Evolutionary conservation across 2,329 filamentous ascomycete genomes (phyloP).

Genomic region (Thielaviopsis cerberus): DNA sequence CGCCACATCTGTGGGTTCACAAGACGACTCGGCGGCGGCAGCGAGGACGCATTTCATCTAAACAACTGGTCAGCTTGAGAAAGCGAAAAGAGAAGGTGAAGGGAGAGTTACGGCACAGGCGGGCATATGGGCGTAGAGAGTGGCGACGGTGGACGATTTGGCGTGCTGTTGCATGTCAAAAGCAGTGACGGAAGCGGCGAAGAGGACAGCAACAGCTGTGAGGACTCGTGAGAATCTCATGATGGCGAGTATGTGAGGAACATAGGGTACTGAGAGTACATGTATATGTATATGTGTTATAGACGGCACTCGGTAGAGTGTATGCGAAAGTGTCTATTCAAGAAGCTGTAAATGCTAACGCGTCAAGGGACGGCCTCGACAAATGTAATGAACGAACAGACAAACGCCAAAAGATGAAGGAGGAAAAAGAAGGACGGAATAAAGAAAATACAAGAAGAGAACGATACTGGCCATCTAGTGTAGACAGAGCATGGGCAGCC

Average conservation of each 20-base stretch:
- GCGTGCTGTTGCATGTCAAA: not conserved
- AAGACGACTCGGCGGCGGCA: constrained; percentile 16
- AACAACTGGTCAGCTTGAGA: not conserved
- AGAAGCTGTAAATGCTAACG: too few species aligned
- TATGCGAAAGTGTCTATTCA: too few species aligned
- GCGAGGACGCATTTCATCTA: constrained; percentile 17
- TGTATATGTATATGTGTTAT: too few species aligned
- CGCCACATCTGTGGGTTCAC: constrained; percentile 15
- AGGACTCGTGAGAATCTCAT: constrained; percentile 3
- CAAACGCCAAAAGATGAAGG: too few species aligned
- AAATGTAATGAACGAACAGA: too few species aligned
- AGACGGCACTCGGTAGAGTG: too few species aligned
- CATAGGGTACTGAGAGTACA: too few species aligned
- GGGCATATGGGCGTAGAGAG: constrained; percentile 14
- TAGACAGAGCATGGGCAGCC: too few species aligned
- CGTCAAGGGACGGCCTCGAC: too few species aligned
- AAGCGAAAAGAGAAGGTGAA: not conserved
- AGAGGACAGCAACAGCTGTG: not conserved
- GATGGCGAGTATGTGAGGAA: not conserved
- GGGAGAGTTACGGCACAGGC: constrained; percentile 17
- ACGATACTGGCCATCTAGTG: too few species aligned
- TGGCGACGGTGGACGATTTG: not conserved
- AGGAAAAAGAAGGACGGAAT: too few species aligned
- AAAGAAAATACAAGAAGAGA: too few species aligned
- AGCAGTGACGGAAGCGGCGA: not conserved